Evolutionary conservation across 768 basidiomycete species (phyloP).

Genomic region (Tylopilus balloui): DNA sequence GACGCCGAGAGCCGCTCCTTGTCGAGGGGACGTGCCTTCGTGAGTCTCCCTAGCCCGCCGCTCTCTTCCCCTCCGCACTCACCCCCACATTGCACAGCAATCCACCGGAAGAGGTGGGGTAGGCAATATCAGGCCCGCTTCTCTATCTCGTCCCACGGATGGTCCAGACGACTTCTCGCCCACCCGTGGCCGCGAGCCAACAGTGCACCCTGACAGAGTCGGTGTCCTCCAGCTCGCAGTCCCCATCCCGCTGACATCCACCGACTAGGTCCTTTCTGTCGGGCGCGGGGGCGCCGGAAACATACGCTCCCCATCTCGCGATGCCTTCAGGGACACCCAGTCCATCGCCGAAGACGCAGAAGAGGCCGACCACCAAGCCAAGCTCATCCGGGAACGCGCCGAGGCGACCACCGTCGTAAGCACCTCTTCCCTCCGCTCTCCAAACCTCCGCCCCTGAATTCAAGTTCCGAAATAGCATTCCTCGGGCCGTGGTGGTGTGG

Average conservation of each 20-base stretch:
- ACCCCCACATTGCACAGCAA: slow-evolving; percentile 27
- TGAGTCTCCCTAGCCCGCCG: slow-evolving; percentile 40
- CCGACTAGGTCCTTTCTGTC: slow-evolving; percentile 38
- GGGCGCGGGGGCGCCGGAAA: slow-evolving; percentile 87
- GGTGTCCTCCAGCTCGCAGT: neutral
- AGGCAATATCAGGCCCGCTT: slow-evolving; percentile 59
- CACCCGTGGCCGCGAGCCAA: slow-evolving; percentile 60
- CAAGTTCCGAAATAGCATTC: slow-evolving; percentile 40
- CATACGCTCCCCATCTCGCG: slow-evolving; percentile 71
- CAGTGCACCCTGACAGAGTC: slow-evolving; percentile 36
- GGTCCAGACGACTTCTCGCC: slow-evolving; percentile 50
- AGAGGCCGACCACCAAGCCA: slow-evolving; percentile 24
- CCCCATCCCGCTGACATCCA: neutral
- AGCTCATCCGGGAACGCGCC: slow-evolving; percentile 23
- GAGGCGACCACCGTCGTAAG: slow-evolving; percentile 35
- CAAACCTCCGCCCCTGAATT: neutral
- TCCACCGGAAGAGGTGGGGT: slow-evolving; percentile 66
- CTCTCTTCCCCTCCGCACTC: neutral
- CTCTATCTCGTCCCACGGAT: slow-evolving; percentile 39
- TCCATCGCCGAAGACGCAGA: slow-evolving; percentile 26
- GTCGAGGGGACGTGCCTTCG: slow-evolving; percentile 59
- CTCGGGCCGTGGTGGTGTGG: slow-evolving; percentile 59
- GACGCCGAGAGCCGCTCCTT: slow-evolving; percentile 40
- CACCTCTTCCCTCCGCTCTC: neutral
- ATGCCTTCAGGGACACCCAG: slow-evolving; percentile 29